Evolutionary conservation across 2,329 filamentous ascomycete genomes (phyloP).

Genomic region (Gnomoniopsis smithogilvyi): DNA sequence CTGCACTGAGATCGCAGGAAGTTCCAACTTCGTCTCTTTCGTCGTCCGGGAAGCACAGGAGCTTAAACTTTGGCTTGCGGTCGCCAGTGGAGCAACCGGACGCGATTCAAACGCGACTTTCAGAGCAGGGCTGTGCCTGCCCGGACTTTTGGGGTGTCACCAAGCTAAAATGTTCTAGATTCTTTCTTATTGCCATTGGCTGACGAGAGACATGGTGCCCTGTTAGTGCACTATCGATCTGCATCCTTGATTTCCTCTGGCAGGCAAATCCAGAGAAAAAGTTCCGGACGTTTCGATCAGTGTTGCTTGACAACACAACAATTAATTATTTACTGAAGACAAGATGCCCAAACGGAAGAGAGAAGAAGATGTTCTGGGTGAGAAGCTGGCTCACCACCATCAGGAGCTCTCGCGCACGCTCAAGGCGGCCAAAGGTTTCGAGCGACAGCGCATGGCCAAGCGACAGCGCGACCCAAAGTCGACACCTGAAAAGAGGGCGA

Average conservation of each 20-base stretch:
- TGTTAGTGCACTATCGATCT: neutral
- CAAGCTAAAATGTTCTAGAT: neutral
- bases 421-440: slow-evolving; percentile 71
- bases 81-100: slow-evolving; percentile 4
- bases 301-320: neutral
- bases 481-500: slow-evolving; percentile 46
- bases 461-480: slow-evolving; percentile 46
- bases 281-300: neutral
- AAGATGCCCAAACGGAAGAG: slow-evolving; percentile 60
- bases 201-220: neutral
- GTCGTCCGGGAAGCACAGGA: neutral
- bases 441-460: slow-evolving; percentile 72
- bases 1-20: neutral
- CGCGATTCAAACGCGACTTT: slow-evolving; percentile 10
- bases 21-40: too few species aligned
- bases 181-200: neutral
- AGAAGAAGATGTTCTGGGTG: slow-evolving; percentile 32
- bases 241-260: slow-evolving; percentile 2
- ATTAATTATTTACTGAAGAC: neutral
- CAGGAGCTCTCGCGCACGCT: slow-evolving; percentile 64
- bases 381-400: slow-evolving; percentile 38
- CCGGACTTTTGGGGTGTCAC: slow-evolving; percentile 5
- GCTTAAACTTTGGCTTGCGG: neutral
- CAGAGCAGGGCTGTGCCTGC: neutral
- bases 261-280: neutral